These are phyloP conservation scores for Taxawa tesnikishii DNA, from an alignment of 2,329 filamentous ascomycete genomes.

Conservation along the genomic window DNA sequence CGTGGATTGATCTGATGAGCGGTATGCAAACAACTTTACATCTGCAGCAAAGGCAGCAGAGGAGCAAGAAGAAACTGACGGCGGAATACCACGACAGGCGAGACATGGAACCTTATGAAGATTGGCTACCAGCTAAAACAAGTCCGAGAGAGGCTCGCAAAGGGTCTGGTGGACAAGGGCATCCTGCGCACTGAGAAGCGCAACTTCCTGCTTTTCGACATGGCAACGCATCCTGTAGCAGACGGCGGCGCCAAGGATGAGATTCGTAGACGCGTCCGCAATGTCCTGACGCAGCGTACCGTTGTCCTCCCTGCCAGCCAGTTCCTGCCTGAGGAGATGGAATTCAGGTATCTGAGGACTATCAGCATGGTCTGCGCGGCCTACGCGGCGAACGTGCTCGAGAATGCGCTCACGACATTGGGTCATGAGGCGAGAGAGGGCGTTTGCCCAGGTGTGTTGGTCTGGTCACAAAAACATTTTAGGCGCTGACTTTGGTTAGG, in stretches of 20 bases:
- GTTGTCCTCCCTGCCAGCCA: conserved; percentile 77
- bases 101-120: conserved; percentile 99
- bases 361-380: conserved; percentile 95
- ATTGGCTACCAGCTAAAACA: conserved; percentile 99
- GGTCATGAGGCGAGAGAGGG: conserved; percentile 89
- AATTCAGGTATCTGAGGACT: conserved; percentile 86
- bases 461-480: no score
- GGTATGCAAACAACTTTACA: conserved; percentile 43
- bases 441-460: conserved; percentile 85
- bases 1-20: conserved; percentile 98
- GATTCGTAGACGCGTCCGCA: conserved; percentile 83
- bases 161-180: conserved; percentile 96
- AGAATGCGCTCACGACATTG: conserved; percentile 90
- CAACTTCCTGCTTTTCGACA: conserved; percentile 98
- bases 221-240: conserved; percentile 96
- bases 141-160: conserved; percentile 91
- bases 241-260: conserved; percentile 97
- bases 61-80: neutral
- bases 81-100: conserved; percentile 48
- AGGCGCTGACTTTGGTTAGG: no score
- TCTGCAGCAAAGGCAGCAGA: neutral
- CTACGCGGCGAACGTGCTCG: conserved; percentile 93
- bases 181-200: conserved; percentile 97
- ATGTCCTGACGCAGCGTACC: conserved; percentile 84
- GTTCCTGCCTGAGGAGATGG: conserved; percentile 86